Base-by-base conservation (phyloP, 345 rosid genomes). In the Eucalyptus lansdowneana region DNA sequence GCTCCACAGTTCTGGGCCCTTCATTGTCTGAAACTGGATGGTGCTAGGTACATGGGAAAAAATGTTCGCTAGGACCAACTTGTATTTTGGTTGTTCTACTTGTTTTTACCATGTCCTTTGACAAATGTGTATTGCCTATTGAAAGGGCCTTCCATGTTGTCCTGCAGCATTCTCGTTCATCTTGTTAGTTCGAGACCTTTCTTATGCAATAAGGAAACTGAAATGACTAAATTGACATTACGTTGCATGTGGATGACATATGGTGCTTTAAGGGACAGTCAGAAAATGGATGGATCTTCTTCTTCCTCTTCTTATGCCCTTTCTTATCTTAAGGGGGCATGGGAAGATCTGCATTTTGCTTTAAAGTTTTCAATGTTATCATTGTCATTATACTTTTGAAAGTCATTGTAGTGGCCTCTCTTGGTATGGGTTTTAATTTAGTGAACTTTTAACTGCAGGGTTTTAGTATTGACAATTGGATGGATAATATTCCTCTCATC, bases 401-500 rank as follows among this genome's bases (percentile, higher is more conserved):
- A 37, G 50, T 51, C 49, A 51, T 51, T 3, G 24, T 37, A 49
- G 37, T 31, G 69, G 56, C 22, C 24, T 40, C 85, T 76, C 86
- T 47, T 45, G 45, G 49, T 47, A 86, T 53, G 29, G 50, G 80
- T 67, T 51, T 89, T 86, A 45, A 22, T 72, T 88, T 87, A 6
- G 45, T 89, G 90, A 72, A 53, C 89, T 86, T 87, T 76, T 50
- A 11, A 76, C 45, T 92, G 92, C 96, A 96, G 99, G 97, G 93
- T 92, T 92, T 17, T 97, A 40, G 94, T 95, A 45, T 92, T 98
- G 93, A 93, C 97, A 8, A 90, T 95, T 80, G 99, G 99, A 89
- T 98, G 99, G 99, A 91, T 96, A 87, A 94, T 96, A 87, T 97
- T 98, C 91, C 98, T 97, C 80, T 95, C 99, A 13, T 90, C 93